These are phyloP conservation scores for Castanea crenata DNA, from an alignment of 306 rosid species.

Conservation along the genomic window DNA sequence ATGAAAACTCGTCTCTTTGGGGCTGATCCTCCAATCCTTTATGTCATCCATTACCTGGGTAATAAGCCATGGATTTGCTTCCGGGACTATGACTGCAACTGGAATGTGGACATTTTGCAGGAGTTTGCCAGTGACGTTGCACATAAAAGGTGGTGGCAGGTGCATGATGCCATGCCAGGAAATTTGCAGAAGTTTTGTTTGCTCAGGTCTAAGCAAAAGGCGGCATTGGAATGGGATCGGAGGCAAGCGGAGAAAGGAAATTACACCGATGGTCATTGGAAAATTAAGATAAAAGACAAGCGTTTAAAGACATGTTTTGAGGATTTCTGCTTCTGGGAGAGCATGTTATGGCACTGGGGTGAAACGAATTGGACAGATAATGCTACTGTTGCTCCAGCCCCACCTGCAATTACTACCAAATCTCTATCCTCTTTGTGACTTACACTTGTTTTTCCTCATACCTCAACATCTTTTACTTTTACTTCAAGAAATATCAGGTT, in stretches of 20 bases:
- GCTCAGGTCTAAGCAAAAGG: slow-evolving; percentile 83
- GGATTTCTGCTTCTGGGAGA: slow-evolving; percentile 85
- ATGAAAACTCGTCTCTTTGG: slow-evolving; percentile 69
- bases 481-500: too few relatives aligned
- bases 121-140: slow-evolving; percentile 83
- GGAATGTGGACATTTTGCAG: slow-evolving; percentile 71
- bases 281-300: slow-evolving; percentile 60
- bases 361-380: slow-evolving; percentile 79
- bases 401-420: slow-evolving; percentile 32
- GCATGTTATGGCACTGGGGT: slow-evolving; percentile 86
- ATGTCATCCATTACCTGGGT: slow-evolving; percentile 83
- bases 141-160: slow-evolving; percentile 84
- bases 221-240: slow-evolving; percentile 82
- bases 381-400: slow-evolving; percentile 37
- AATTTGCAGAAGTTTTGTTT: slow-evolving; percentile 69
- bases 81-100: slow-evolving; percentile 89
- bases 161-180: slow-evolving; percentile 76
- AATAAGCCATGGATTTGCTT: slow-evolving; percentile 85
- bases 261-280: slow-evolving; percentile 81
- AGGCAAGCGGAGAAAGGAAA: slow-evolving; percentile 76
- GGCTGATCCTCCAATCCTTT: slow-evolving; percentile 75
- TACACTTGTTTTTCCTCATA: not conserved
- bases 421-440: slow-evolving; percentile 35
- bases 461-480: not conserved
- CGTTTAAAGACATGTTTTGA: slow-evolving; percentile 63